phyloP scores from a whole-genome alignment of 2,329 filamentous ascomycete species.

The Tolypocladium inflatum region DNA sequence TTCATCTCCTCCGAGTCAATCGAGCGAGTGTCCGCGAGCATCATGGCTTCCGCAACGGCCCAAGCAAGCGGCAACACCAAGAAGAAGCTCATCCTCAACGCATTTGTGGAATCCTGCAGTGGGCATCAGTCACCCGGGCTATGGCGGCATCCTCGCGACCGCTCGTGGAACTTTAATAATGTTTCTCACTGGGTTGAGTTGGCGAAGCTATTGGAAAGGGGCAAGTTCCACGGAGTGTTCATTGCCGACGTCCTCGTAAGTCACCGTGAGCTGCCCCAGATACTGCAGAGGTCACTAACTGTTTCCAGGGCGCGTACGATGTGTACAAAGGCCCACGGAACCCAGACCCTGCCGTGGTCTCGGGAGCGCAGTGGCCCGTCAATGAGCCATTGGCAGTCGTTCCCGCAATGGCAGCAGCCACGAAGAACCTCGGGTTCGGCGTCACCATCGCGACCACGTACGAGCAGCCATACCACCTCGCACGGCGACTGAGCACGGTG shows the following conservation, averaged over 20 bases:
- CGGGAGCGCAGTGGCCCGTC: constrained; percentile 62
- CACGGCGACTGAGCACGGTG: constrained; percentile 53
- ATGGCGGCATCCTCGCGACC: constrained; percentile 54
- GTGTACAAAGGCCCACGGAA: constrained; percentile 51
- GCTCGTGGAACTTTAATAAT: constrained; percentile 51
- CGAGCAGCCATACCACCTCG: constrained; percentile 59
- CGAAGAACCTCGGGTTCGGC: constrained; percentile 57
- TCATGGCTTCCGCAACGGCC: not conserved
- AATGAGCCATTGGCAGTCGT: constrained; percentile 55
- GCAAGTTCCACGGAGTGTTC: constrained; percentile 12
- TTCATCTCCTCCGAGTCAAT: no score
- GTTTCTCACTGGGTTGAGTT: constrained; percentile 52
- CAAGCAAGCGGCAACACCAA: constrained; percentile 7
- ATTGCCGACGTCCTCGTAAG: constrained; percentile 45
- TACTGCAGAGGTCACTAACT: not conserved
- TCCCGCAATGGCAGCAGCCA: constrained; percentile 58
- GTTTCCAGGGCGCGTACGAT: constrained; percentile 48
- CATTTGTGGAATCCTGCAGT: constrained; percentile 29
- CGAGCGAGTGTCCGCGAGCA: not conserved
- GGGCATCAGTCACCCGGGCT: constrained; percentile 37
- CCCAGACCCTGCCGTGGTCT: constrained; percentile 44
- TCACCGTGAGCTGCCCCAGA: not conserved
- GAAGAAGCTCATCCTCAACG: constrained; percentile 32
- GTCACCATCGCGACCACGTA: constrained; percentile 61
- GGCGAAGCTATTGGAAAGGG: constrained; percentile 44